Evolutionary conservation across 495 filamentous ascomycete genomes (phyloP), one percentile per base, ranked within the genome.

Genomic region (Lasiosphaeriaceae sp.): DNA sequence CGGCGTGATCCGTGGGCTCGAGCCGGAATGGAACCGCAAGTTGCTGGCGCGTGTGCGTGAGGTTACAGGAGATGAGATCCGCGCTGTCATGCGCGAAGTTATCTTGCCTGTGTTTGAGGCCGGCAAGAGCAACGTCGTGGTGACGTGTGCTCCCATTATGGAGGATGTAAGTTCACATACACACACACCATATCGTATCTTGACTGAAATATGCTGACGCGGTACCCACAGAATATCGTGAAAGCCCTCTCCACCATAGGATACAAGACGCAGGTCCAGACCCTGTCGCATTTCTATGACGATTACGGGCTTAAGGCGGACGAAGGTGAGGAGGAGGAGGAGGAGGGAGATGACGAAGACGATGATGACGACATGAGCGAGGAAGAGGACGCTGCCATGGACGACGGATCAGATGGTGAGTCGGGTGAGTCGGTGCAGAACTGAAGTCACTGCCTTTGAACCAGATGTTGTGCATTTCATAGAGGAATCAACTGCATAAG

Each of bases 91-190:
- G 74, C 81, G 74, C 50, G 86, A 90, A 14, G 77, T 92, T 19
- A 75, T 99, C 22, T 57, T 95, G 66, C 88, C 89, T 0, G 75
- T 92, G 19, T 96, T 99, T 66, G 77, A 81, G 52, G 81, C 90
- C 0, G 80, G 83, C 57, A 89, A 77, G 51, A 85, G 89, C 47
- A 93, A 97, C 63, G 73, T 96, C 29, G 83, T 96, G 8, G 79
- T 96, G 54, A 94, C 94, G n/a, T 95, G 92, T 68, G 88, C 90
- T 21, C 85, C 87, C 34, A 82, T 90, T 43, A 88, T 96, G 81
- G 77, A 86, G 59, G 89, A 96, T 79, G 90, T 93, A 76, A 72
- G 84, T 71, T 47, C 52, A 11, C 16, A 39, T 46, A n/a, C 22
- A 8, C 47, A 20, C 17, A 57, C 19, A 17, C 14, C 14, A 43